Conservation (phyloP, 345 rosid genomes). For the Combretum micranthum region DNA sequence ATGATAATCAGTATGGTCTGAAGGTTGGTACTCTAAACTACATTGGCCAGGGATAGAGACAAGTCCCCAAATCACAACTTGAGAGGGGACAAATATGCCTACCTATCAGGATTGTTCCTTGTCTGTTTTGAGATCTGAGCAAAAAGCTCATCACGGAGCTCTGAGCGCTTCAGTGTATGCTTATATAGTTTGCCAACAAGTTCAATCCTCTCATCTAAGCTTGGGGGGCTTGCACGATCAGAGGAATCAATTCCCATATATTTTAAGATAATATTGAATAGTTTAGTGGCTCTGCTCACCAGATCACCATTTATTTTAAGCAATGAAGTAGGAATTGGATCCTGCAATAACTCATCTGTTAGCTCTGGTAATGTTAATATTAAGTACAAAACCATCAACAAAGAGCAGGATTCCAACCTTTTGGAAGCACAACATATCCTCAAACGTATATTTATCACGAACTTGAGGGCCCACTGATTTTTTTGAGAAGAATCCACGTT, state of each 20-base stretch:
- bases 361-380: neutral
- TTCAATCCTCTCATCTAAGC: constrained; percentile 80
- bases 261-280: constrained; percentile 80
- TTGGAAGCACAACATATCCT: constrained; percentile 96
- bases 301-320: constrained; percentile 80
- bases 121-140: constrained; percentile 97
- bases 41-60: neutral
- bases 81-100: neutral
- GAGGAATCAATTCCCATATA: constrained; percentile 92
- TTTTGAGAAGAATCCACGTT: constrained; percentile 83
- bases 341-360: constrained; percentile 40
- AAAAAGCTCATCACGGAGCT: constrained; percentile 94
- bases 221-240: constrained; percentile 59
- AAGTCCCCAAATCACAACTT: neutral
- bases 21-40: constrained; percentile 1
- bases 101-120: constrained; percentile 89
- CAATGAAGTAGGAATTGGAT: constrained; percentile 89
- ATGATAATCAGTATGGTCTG: neutral
- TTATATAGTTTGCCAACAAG: constrained; percentile 81
- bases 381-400: neutral
- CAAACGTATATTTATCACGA: constrained; percentile 80
- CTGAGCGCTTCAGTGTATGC: constrained; percentile 82
- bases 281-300: constrained; percentile 73
- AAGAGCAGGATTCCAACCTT: constrained; percentile 38
- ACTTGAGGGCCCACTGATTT: constrained; percentile 63